These are phyloP conservation scores for Agaricus blazei DNA, from an alignment of 768 basidiomycete species.

Conservation along the genomic window DNA sequence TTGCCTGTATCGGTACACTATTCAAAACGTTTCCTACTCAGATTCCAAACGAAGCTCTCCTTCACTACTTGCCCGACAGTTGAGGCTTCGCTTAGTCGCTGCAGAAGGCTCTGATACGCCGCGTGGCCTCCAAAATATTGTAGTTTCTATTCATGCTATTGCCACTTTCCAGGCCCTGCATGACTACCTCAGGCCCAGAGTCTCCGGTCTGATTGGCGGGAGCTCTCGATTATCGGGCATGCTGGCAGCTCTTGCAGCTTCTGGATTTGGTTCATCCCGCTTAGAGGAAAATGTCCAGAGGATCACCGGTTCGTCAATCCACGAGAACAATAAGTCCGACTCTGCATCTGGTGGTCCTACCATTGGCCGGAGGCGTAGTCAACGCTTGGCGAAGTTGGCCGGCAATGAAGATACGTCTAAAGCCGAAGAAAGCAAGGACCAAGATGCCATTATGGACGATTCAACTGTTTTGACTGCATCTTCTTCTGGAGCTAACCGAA, in stretches of 20 bases:
- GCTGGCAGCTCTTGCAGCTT: constrained; percentile 84
- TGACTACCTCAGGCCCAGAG: constrained; percentile 90
- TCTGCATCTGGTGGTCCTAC: constrained; percentile 25
- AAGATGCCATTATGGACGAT: constrained; percentile 9
- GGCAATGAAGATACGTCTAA: constrained; percentile 9
- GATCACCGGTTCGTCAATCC: constrained; percentile 20
- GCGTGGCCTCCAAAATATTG: constrained; percentile 80
- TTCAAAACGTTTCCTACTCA: constrained; percentile 19
- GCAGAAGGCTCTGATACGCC: constrained; percentile 89
- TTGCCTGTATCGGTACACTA: background rate
- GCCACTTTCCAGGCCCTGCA: constrained; percentile 97
- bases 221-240: constrained; percentile 76
- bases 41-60: constrained; percentile 91
- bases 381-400: constrained; percentile 68
- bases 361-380: constrained; percentile 69
- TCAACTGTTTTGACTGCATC: constrained; percentile 13
- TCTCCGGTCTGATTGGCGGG: constrained; percentile 63
- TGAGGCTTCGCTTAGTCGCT: constrained; percentile 86
- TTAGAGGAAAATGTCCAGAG: constrained; percentile 30
- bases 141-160: constrained; percentile 96
- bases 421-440: constrained; percentile 7
- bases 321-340: constrained; percentile 20
- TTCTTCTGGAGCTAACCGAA: constrained; percentile 10
- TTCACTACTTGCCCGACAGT: constrained; percentile 85
- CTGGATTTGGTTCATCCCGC: constrained; percentile 56